Conservation (phyloP, 805 yeast genomes). For the Clavispora santaluciae region DNA sequence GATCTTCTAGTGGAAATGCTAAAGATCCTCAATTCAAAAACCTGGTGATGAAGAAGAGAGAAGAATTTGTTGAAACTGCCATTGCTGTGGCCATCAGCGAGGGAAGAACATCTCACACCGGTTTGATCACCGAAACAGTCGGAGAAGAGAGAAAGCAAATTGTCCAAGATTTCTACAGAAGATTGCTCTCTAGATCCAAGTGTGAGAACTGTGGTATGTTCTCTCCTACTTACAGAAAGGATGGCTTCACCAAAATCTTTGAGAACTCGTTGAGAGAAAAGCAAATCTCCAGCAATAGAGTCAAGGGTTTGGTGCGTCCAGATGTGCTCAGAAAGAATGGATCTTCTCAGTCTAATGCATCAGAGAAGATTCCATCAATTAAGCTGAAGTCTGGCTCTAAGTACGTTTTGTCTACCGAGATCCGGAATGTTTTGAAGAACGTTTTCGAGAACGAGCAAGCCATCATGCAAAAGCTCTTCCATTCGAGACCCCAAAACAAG, state of each 20-base stretch:
- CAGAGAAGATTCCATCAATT: constrained; percentile 41
- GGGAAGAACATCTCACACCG: constrained; percentile 63
- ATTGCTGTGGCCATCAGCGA: constrained; percentile 71
- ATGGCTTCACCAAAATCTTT: constrained; percentile 88
- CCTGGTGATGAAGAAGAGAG: constrained; percentile 57
- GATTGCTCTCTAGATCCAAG: constrained; percentile 68
- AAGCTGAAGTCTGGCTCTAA: constrained; percentile 71
- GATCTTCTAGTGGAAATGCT: constrained; percentile 24
- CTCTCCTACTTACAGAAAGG: constrained; percentile 92
- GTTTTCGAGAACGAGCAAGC: constrained; percentile 72
- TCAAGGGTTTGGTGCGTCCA: constrained; percentile 71
- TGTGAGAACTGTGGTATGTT: constrained; percentile 97
- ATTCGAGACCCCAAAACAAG: constrained; percentile 63
- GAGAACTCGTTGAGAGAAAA: constrained; percentile 82
- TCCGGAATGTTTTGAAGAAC: constrained; percentile 68
- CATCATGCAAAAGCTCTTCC: constrained; percentile 70
- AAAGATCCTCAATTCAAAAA: constrained; percentile 35
- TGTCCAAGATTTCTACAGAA: constrained; percentile 71
- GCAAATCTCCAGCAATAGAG: constrained; percentile 74
- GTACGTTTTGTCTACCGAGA: constrained; percentile 83
- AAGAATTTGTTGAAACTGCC: constrained; percentile 62
- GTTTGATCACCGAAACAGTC: constrained; percentile 78
- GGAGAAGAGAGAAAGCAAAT: constrained; percentile 78
- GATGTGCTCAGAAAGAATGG: constrained; percentile 46
- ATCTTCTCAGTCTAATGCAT: constrained; percentile 5